phyloP scores from a whole-genome alignment of 169 alveolate species.

The Cryptosporidium sp. region DNA sequence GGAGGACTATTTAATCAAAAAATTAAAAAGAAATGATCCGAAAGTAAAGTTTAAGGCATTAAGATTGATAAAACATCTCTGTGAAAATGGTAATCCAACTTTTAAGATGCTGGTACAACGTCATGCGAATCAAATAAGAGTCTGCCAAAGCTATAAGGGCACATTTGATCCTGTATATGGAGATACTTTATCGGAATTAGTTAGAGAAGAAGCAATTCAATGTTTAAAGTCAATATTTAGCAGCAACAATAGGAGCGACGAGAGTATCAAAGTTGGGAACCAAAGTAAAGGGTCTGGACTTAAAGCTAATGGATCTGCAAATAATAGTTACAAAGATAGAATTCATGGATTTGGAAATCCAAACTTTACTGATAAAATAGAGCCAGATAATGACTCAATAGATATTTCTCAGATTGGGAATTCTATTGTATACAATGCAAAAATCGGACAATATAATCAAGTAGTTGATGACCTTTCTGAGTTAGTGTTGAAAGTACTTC shows the following conservation, averaged over 20 bases:
- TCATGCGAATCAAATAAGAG: conserved; percentile 45
- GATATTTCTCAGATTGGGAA: conserved; percentile 66
- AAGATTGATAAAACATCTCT: conserved; percentile 49
- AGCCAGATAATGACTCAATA: background rate
- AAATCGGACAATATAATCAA: conserved; percentile 45
- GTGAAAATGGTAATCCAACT: conserved; percentile 60
- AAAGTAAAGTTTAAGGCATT: conserved; percentile 29
- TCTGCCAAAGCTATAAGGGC: conserved; percentile 56
- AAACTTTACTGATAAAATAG: conserved; percentile 33
- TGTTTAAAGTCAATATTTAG: conserved; percentile 53
- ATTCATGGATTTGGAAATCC: conserved; percentile 75
- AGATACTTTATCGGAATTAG: conserved; percentile 63
- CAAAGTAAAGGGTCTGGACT: background rate
- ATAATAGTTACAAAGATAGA: conserved; percentile 22
- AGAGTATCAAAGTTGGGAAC: conserved; percentile 9
- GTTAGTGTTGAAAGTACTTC: conserved; percentile 50
- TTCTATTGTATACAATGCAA: conserved; percentile 56
- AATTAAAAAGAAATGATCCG: conserved; percentile 60
- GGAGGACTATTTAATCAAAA: conserved; percentile 51
- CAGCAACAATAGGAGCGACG: conserved; percentile 7
- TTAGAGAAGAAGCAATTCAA: conserved; percentile 63
- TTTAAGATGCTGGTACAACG: conserved; percentile 50
- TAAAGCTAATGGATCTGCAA: background rate
- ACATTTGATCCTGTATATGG: conserved; percentile 70
- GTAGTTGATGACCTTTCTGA: conserved; percentile 66